A percentile compares a stretch with the other conserved stretches of the same genome.
Conservation (phyloP, 2,329 filamentous ascomycete genomes). For the Zymoseptoria passerinii region DNA sequence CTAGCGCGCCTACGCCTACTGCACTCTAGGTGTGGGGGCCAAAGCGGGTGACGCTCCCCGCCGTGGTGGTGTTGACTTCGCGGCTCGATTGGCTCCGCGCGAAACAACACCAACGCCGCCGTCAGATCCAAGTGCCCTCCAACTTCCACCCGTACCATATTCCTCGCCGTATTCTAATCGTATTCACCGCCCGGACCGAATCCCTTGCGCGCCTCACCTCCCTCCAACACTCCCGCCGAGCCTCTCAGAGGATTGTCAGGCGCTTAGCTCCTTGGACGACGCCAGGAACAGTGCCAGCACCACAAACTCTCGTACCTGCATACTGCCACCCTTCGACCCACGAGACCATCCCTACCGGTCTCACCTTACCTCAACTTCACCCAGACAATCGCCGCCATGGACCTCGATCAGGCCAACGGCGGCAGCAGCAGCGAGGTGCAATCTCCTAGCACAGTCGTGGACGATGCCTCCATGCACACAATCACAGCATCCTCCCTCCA, state of each 20-base stretch:
- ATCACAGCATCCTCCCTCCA: constrained; percentile 37
- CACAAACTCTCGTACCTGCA: background rate
- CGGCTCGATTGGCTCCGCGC: background rate
- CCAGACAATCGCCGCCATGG: constrained; percentile 9
- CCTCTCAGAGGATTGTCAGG: background rate
- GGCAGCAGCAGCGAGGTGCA: constrained; percentile 12
- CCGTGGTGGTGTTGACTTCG: background rate
- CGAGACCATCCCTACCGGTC: constrained; percentile 1
- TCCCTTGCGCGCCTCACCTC: background rate
- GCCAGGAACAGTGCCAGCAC: background rate
- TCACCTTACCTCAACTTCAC: background rate
- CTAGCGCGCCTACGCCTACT: background rate
- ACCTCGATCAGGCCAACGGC: constrained; percentile 11
- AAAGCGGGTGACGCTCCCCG: background rate
- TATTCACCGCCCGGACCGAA: background rate
- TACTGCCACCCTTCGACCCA: background rate
- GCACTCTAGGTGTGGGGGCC: background rate
- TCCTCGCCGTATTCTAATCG: background rate
- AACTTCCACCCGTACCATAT: background rate
- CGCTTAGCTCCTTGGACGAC: background rate
- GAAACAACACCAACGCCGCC: background rate
- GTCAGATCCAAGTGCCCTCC: background rate
- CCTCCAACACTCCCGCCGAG: background rate
- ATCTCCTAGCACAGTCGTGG: constrained; percentile 27
- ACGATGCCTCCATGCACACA: constrained; percentile 43